Conservation (phyloP, 345 rosid genomes). For the Moricandia moricandioides region DNA sequence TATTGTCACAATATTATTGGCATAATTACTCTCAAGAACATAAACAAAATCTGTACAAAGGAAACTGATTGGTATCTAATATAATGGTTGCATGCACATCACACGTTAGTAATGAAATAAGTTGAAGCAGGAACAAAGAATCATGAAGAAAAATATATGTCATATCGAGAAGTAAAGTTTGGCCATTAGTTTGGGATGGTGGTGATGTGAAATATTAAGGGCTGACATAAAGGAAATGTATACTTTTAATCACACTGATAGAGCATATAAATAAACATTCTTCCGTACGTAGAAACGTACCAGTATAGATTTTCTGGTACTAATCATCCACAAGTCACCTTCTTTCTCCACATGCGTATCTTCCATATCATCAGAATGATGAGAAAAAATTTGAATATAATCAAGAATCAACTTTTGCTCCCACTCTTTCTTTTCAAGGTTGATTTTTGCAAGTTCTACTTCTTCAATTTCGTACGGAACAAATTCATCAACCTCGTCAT, state of each 20-base stretch:
- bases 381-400: constrained; percentile 75
- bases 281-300: constrained; percentile 34
- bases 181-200: not conserved
- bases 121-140: not conserved
- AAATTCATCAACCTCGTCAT: constrained; percentile 93
- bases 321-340: constrained; percentile 48
- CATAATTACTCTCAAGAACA: not conserved
- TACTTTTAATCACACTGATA: not conserved
- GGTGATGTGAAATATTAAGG: not conserved
- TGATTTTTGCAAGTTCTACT: constrained; percentile 88
- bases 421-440: constrained; percentile 75
- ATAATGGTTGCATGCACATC: constrained; percentile 5
- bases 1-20: not conserved
- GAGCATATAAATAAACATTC: not conserved
- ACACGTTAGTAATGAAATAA: not conserved
- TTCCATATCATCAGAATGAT: constrained; percentile 47
- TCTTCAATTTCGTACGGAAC: constrained; percentile 97
- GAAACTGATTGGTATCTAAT: not conserved
- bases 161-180: not conserved
- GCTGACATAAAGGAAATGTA: not conserved
- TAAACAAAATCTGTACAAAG: not conserved
- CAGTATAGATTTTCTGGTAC: constrained; percentile 43
- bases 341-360: constrained; percentile 43
- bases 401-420: constrained; percentile 66
- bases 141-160: not conserved